These are phyloP conservation scores for Zalaria obscura DNA, from an alignment of 2,329 filamentous ascomycete genomes.

Conservation along the genomic window DNA sequence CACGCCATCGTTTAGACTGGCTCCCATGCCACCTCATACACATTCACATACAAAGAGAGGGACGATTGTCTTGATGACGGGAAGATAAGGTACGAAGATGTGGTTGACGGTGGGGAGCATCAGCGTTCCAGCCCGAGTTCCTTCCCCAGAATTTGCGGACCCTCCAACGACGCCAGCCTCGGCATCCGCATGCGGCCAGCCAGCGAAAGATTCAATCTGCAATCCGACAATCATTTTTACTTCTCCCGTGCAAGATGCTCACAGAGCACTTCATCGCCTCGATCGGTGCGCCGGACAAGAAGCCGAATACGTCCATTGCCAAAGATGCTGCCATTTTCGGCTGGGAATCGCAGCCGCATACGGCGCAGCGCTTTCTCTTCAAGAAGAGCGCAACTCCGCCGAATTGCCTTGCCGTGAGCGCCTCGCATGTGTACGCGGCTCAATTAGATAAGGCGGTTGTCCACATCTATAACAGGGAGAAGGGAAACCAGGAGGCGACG, in stretches of 20 bases:
- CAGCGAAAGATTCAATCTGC: too few relatives aligned
- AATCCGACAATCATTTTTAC: too few relatives aligned
- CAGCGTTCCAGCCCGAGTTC: too few relatives aligned
- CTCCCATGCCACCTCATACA: too few relatives aligned
- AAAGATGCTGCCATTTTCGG: constrained; percentile 81
- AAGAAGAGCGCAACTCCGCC: constrained; percentile 81
- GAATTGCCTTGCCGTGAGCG: constrained; percentile 67
- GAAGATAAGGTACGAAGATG: too few relatives aligned
- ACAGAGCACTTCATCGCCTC: constrained; percentile 35
- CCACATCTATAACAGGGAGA: constrained; percentile 76
- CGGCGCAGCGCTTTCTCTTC: constrained; percentile 61
- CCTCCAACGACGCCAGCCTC: too few relatives aligned
- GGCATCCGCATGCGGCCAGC: too few relatives aligned
- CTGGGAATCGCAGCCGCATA: constrained; percentile 66
- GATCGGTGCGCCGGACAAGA: constrained; percentile 27
- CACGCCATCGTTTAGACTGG: too few relatives aligned
- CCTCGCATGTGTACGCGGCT: constrained; percentile 77
- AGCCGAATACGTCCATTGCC: constrained; percentile 32
- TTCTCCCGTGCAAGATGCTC: constrained; percentile 24
- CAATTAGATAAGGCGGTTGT: constrained; percentile 85
- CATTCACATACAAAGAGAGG: too few relatives aligned
- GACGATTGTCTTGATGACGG: too few relatives aligned
- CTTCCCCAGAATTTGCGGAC: too few relatives aligned
- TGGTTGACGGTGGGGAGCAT: too few relatives aligned
- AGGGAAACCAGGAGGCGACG: constrained; percentile 75